Base-by-base conservation (phyloP, 116 monocot species). In the Dioscorea cayenensis region DNA sequence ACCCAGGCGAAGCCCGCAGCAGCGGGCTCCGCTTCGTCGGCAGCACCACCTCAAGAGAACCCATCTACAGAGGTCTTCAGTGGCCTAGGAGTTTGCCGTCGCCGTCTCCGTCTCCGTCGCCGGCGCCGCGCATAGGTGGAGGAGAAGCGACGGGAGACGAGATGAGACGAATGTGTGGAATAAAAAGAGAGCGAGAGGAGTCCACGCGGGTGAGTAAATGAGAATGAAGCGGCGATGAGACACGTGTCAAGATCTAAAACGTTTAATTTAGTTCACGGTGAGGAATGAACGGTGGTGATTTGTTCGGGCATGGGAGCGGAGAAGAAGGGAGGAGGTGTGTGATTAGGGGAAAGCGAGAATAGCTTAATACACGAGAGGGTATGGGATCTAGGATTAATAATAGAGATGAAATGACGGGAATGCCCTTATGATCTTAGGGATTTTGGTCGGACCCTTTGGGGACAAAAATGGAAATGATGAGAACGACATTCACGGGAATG, bases 21-120 rank as follows among this genome's bases (percentile, higher is more conserved):
- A 76, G 35, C 59, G 84, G 76, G 28, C 72, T 17, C 38, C 86
- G 77, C 78, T 89, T 92, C 63, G 28, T n/a, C 28, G 72, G 67
- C 49, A 77, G 21, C 69, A 72, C 84, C 28, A 66, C 70, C 62
- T 92, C 89, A 72, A 82, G 21, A 16, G 89, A 84, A 5, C 86
- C 86, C 92, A 92, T 92, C 63, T 1, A n/a, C 55, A 16, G 55
- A 16, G 55, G 55, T 43, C 43, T 43, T 43, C 43, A 43, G 11
- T 43, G 43, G 8, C 43, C 5, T 6, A 12, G 43, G 8, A 19
- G 59, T 21, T 59, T n/a, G 5, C 59, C 62, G 25, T 18, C 62
- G 62, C 62, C 25, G 25, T 1, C 27, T 0, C 62, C 25, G 25
- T 1, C 27, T 0, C 59, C 62, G 25, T 18, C 62, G 62, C 62